Evolutionary conservation across 2,329 filamentous ascomycete genomes (phyloP).

Genomic region (Simplicillium sp.): DNA sequence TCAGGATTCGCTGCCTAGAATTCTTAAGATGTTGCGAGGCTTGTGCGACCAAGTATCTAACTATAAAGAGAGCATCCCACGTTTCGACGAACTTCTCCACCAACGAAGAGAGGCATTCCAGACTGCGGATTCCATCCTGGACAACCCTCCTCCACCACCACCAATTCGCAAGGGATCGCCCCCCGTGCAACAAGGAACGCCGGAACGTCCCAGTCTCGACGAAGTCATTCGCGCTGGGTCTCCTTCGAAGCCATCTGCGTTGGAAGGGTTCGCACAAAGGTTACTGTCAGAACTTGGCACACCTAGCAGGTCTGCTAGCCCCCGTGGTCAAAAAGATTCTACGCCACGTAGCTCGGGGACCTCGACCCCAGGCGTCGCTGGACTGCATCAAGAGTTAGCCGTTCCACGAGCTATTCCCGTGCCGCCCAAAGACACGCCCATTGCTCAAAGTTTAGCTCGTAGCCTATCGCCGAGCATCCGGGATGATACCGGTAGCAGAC

Average conservation of each 20-base stretch:
- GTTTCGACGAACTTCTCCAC: constrained; percentile 64
- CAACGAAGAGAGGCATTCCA: constrained; percentile 56
- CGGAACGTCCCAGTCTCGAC: constrained; percentile 33
- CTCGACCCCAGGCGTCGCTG: constrained; percentile 18
- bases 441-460: constrained; percentile 19
- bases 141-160: constrained; percentile 21
- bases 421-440: constrained; percentile 28
- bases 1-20: constrained; percentile 36
- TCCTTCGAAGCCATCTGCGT: constrained; percentile 41
- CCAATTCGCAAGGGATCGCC: constrained; percentile 16
- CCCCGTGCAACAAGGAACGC: constrained; percentile 18
- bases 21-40: constrained; percentile 48
- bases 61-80: constrained; percentile 43
- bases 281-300: constrained; percentile 50
- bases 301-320: constrained; percentile 39
- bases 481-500: constrained; percentile 10
- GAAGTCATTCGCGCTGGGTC: constrained; percentile 36
- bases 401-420: constrained; percentile 22
- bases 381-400: constrained; percentile 14
- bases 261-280: constrained; percentile 55
- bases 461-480: constrained; percentile 30
- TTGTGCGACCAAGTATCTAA: constrained; percentile 45
- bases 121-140: constrained; percentile 41
- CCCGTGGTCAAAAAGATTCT: constrained; percentile 40
- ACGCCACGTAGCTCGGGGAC: constrained; percentile 17